Percentiles rank a stretch among this genome's conserved stretches.
phyloP scores from a whole-genome alignment of 1,284 basidiomycete genomes.

The Malassezia pachydermatis region DNA sequence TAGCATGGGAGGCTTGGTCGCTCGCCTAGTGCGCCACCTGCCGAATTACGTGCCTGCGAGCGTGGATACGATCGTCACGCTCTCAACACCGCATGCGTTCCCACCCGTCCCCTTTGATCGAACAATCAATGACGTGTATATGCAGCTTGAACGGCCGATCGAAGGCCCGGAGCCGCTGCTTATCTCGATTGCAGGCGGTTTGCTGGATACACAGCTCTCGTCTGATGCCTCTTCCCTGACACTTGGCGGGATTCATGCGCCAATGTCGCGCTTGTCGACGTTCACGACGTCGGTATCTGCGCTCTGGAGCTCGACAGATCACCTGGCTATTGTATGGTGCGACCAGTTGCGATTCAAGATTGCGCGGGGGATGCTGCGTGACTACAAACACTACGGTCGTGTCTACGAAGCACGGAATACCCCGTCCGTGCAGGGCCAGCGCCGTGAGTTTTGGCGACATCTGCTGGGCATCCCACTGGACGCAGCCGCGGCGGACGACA shows the following conservation, averaged over 20 bases:
- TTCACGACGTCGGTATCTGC: slow-evolving; percentile 79
- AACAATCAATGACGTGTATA: slow-evolving; percentile 66
- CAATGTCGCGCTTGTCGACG: slow-evolving; percentile 23
- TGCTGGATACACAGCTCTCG: slow-evolving; percentile 80
- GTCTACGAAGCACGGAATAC: slow-evolving; percentile 17
- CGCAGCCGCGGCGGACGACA: neutral
- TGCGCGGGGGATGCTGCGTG: slow-evolving; percentile 51
- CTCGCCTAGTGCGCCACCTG: slow-evolving; percentile 59
- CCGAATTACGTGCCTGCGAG: slow-evolving; percentile 48
- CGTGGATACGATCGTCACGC: slow-evolving; percentile 76
- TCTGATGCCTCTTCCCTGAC: slow-evolving; percentile 77
- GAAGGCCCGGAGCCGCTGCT: slow-evolving; percentile 53
- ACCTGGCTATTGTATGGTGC: slow-evolving; percentile 96
- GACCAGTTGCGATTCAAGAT: slow-evolving; percentile 86
- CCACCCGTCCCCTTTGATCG: slow-evolving; percentile 80
- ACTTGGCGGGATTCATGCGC: slow-evolving; percentile 21
- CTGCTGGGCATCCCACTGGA: slow-evolving; percentile 23
- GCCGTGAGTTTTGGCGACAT: slow-evolving; percentile 29
- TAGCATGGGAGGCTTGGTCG: slow-evolving; percentile 97
- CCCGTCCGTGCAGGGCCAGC: slow-evolving; percentile 17
- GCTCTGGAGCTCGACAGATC: slow-evolving; percentile 87
- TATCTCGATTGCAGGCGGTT: slow-evolving; percentile 80
- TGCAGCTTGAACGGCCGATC: slow-evolving; percentile 32
- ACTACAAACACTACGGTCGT: slow-evolving; percentile 25
- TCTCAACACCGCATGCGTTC: slow-evolving; percentile 82